These are phyloP conservation scores for Microdochium bolleyi DNA, from an alignment of 2,329 filamentous ascomycete genomes.

Conservation along the genomic window DNA sequence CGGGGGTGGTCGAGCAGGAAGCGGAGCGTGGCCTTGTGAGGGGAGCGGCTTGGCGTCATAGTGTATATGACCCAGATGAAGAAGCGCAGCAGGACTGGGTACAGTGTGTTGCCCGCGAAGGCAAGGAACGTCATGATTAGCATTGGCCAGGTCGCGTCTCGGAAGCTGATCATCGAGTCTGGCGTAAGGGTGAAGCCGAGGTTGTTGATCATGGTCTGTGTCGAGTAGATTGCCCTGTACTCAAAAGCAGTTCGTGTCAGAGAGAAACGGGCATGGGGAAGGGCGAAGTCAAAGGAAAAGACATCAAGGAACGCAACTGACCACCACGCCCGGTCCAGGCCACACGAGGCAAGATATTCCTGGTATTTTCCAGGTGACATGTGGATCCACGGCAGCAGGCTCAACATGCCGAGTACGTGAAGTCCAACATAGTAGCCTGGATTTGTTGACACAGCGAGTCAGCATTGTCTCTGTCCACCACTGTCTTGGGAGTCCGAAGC, in stretches of 20 bases:
- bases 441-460: background rate
- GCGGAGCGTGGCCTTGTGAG: slow-evolving; percentile 33
- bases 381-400: slow-evolving; percentile 38
- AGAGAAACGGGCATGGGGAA: too few species aligned
- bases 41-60: slow-evolving; percentile 26
- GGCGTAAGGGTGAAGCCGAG: slow-evolving; percentile 47
- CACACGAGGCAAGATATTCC: slow-evolving; percentile 27
- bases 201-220: slow-evolving; percentile 43
- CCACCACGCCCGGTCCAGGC: slow-evolving; percentile 38
- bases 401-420: slow-evolving; percentile 37
- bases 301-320: slow-evolving; percentile 15
- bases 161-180: slow-evolving; percentile 43
- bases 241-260: background rate
- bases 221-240: slow-evolving; percentile 36
- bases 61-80: slow-evolving; percentile 49
- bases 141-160: slow-evolving; percentile 31
- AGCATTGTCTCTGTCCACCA: background rate
- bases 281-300: background rate
- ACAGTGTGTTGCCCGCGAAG: slow-evolving; percentile 45
- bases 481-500: too few species aligned
- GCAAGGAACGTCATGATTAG: slow-evolving; percentile 40
- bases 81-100: slow-evolving; percentile 49
- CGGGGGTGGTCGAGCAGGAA: slow-evolving; percentile 57
- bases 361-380: slow-evolving; percentile 29
- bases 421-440: slow-evolving; percentile 36